Conservation (phyloP, 257 asterid genomes). For the Gynochthodes officinalis region DNA sequence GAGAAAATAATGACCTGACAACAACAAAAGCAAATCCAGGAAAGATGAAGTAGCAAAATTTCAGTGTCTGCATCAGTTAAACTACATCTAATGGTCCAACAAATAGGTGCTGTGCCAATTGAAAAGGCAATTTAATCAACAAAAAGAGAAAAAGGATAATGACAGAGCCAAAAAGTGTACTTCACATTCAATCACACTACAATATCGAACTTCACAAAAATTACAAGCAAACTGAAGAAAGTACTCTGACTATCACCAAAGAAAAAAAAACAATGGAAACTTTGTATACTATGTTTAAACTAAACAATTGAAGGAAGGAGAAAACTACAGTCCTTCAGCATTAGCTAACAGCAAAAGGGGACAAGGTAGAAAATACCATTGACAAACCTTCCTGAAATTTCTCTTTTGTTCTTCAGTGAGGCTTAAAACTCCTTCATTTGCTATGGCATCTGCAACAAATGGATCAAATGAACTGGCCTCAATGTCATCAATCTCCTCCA, state of each 20-base stretch:
- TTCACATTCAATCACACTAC: neutral
- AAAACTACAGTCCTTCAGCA: neutral
- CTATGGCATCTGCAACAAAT: conserved; percentile 83
- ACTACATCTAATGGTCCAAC: neutral
- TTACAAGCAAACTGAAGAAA: neutral
- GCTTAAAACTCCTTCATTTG: conserved; percentile 68
- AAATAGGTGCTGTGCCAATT: neutral
- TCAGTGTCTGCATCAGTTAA: neutral
- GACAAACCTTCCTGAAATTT: conserved; percentile 78
- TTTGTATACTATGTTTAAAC: neutral
- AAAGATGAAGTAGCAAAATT: neutral
- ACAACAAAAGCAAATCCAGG: neutral
- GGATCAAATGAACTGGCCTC: conserved; percentile 65
- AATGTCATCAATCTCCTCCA: conserved; percentile 92
- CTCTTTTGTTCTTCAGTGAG: conserved; percentile 89
- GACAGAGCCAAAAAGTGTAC: neutral
- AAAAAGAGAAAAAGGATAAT: neutral
- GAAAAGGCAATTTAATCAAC: neutral
- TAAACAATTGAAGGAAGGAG: neutral
- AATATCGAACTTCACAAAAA: neutral
- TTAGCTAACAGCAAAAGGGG: neutral
- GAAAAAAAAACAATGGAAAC: neutral
- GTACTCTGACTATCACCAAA: neutral
- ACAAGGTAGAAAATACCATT: conserved; percentile 21
- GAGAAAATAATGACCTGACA: neutral